Evolutionary conservation across 2,329 filamentous ascomycete species (phyloP).

Genomic region (Hypocrella siamensis): DNA sequence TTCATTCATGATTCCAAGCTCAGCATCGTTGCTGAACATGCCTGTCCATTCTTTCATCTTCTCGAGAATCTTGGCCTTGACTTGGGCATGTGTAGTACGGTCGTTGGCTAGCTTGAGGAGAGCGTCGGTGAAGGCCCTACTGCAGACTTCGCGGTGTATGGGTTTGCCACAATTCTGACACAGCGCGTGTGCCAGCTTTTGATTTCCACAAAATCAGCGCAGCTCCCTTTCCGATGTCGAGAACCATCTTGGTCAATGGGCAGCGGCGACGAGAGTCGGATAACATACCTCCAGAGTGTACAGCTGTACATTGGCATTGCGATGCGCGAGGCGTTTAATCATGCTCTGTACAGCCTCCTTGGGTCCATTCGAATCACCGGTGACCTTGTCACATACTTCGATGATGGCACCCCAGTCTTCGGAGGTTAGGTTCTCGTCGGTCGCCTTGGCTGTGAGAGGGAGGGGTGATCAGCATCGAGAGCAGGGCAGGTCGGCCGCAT

Average conservation of each 20-base stretch:
- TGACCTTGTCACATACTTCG: slow-evolving; percentile 46
- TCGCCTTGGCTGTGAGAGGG: slow-evolving; percentile 54
- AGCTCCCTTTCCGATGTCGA: too few species aligned
- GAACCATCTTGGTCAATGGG: neutral
- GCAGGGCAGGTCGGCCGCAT: too few species aligned
- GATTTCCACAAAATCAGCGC: too few species aligned
- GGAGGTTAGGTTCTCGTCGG: slow-evolving; percentile 91
- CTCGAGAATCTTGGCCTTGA: slow-evolving; percentile 94
- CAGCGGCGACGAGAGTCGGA: neutral
- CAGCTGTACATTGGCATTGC: slow-evolving; percentile 90
- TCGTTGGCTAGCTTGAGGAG: slow-evolving; percentile 82
- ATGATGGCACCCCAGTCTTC: slow-evolving; percentile 55
- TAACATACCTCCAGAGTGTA: slow-evolving; percentile 68
- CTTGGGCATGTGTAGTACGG: slow-evolving; percentile 87
- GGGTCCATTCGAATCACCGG: slow-evolving; percentile 39
- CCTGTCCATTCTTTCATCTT: slow-evolving; percentile 93
- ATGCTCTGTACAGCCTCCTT: slow-evolving; percentile 80
- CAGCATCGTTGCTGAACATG: slow-evolving; percentile 80
- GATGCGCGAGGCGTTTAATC: slow-evolving; percentile 82
- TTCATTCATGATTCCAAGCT: slow-evolving; percentile 94
- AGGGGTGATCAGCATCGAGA: too few species aligned
- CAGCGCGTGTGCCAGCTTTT: slow-evolving; percentile 75
- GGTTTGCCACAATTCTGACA: slow-evolving; percentile 80
- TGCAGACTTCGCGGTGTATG: slow-evolving; percentile 81
- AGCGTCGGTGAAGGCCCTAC: slow-evolving; percentile 86